Base-by-base conservation (phyloP, 148 eudicot species). In the Suaeda aralocaspica region DNA sequence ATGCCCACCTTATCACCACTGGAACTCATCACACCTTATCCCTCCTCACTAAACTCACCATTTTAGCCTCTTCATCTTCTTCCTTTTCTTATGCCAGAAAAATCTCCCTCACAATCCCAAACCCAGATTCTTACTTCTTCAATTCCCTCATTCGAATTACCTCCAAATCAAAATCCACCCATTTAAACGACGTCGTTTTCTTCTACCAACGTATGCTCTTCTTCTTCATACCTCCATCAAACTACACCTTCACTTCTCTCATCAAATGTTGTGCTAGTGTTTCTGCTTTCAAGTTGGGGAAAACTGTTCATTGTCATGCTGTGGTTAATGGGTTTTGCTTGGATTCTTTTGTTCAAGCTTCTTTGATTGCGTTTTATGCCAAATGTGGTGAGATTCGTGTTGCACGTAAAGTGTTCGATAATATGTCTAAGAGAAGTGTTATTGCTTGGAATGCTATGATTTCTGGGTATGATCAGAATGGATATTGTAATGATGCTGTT, bases 371-470 rank as follows among this genome's bases (percentile, higher is more conserved):
- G 15, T 73, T 87, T 49, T 84, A 87, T 28, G 78, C 81, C 2
- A 87, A 85, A 74, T 84, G 88, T 69, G 81, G 82, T 2, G 66
- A 75, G 58, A 34, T 84, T 67, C 34, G 66, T 22, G 48, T 58
- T 68, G 91, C 86, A 4, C 74, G 84, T 57, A 84, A 67, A 74
- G 75, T 84, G 81, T 87, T 87, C 26, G 88, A 84, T 72, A 63
- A 60, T 83, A 87, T 87, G 91, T 79, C 82, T 41, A 42, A 60
- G 5, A 81, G 82, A 68, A 81, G 76, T 24, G 63, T 83, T 30
- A 69, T 87, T 39, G 87, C 91, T 9, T 87, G 91, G 91, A 87
- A 87, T 56, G 79, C 82, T 7, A 81, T 87, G 88, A 76, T 87
- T 18, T 81, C 88, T 0, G 91, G 91, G 70, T 87, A 81, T 5